These are phyloP conservation scores for Atractiella rhizophila DNA, from an alignment of 768 basidiomycete species.

Conservation along the genomic window DNA sequence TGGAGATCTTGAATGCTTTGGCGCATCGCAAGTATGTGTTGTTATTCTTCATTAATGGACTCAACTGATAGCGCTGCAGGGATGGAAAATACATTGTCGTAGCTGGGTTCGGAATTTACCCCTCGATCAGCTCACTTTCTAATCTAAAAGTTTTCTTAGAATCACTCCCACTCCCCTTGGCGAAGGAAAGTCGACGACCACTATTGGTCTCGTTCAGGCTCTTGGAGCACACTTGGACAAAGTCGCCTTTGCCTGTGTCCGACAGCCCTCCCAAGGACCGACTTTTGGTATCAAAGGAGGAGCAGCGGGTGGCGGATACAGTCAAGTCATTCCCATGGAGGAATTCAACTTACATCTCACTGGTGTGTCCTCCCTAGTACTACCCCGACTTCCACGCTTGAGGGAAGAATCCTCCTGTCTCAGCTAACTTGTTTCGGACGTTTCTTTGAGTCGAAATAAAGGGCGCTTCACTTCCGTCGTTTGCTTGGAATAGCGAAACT, in stretches of 20 bases:
- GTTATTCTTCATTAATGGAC: not conserved
- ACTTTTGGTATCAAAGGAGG: constrained; percentile 99
- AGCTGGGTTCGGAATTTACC: constrained; percentile 38
- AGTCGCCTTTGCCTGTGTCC: constrained; percentile 80
- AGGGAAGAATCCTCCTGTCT: too few relatives aligned
- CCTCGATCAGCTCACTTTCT: not conserved
- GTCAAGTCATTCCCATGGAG: constrained; percentile 80
- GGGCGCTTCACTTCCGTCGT: too few relatives aligned
- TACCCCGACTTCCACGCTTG: constrained; percentile 8
- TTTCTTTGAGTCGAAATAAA: too few relatives aligned
- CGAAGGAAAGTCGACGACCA: constrained; percentile 95
- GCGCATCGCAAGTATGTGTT: constrained; percentile 42
- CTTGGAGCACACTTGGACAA: constrained; percentile 81
- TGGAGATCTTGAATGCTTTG: constrained; percentile 60
- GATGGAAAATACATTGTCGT: constrained; percentile 83
- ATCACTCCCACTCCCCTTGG: constrained; percentile 92
- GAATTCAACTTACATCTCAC: constrained; percentile 96
- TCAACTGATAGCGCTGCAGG: not conserved
- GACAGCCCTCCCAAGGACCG: constrained; percentile 93
- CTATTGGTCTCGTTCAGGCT: constrained; percentile 86
- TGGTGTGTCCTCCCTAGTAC: not conserved
- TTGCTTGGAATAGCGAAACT: too few relatives aligned
- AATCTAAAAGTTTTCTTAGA: constrained; percentile 21
- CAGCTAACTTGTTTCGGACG: too few relatives aligned
- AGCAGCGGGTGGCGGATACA: constrained; percentile 76